Evolutionary conservation across 371 early-diverging fungal genomes (phyloP).

Genomic region (Quaeritorhiza haematococci): DNA sequence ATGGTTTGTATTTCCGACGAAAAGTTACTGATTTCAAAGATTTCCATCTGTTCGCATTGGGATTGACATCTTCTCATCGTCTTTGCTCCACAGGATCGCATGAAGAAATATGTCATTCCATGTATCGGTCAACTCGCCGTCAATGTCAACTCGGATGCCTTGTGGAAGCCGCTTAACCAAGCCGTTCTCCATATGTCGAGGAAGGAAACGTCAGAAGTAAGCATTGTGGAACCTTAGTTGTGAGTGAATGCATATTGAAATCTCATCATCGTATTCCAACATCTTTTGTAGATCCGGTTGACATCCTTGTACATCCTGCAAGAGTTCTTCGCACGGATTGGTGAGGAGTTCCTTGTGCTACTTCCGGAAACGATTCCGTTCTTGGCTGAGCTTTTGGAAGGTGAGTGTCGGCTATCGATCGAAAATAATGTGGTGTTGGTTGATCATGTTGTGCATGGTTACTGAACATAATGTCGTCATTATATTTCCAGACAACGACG

Average conservation of each 20-base stretch:
- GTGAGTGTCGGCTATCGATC: slow-evolving; percentile 2
- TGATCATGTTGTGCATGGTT: slow-evolving; percentile 19
- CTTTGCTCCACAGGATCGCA: slow-evolving; percentile 31
- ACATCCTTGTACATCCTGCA: slow-evolving; percentile 66
- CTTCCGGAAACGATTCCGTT: slow-evolving; percentile 94
- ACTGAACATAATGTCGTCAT: slow-evolving; percentile 6
- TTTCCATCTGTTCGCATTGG: slow-evolving; percentile 27
- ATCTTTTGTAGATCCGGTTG: slow-evolving; percentile 55
- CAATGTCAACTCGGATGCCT: slow-evolving; percentile 68
- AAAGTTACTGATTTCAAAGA: slow-evolving; percentile 2
- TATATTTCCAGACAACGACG: slow-evolving; percentile 39
- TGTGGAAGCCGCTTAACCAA: slow-evolving; percentile 86
- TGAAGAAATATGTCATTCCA: slow-evolving; percentile 67
- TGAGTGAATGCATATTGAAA: neutral
- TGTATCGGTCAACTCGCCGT: slow-evolving; percentile 79
- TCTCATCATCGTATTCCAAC: no score
- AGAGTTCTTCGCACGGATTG: slow-evolving; percentile 77
- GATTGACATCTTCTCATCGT: neutral
- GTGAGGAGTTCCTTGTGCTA: slow-evolving; percentile 86
- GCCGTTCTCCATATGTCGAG: slow-evolving; percentile 73
- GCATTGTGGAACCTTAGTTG: neutral
- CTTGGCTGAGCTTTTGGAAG: slow-evolving; percentile 91
- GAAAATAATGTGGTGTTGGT: slow-evolving; percentile 41
- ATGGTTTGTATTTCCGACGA: slow-evolving; percentile 15
- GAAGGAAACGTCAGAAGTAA: slow-evolving; percentile 41